A percentile compares a stretch with the other conserved stretches of the same genome.
These are phyloP conservation scores for Coriaria nepalensis DNA, from an alignment of 306 rosid genomes.

Conservation along the genomic window DNA sequence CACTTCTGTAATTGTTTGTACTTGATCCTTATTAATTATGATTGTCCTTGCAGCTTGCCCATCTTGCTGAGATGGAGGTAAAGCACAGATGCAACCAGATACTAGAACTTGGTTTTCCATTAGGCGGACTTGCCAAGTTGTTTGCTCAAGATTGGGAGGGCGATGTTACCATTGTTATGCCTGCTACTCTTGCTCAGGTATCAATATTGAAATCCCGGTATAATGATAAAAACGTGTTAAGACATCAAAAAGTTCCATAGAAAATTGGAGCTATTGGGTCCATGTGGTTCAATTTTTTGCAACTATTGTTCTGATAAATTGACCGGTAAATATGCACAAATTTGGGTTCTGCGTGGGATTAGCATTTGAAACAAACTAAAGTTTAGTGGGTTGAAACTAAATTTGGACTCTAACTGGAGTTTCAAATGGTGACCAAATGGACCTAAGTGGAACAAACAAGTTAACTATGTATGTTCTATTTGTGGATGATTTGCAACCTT, in stretches of 20 bases:
- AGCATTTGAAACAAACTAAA: too few species aligned
- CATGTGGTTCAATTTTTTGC: too few species aligned
- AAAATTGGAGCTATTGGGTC: not conserved
- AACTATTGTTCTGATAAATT: not conserved
- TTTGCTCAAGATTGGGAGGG: slow-evolving; percentile 99
- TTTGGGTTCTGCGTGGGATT: too few species aligned
- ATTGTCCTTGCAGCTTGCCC: slow-evolving; percentile 67
- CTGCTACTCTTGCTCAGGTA: slow-evolving; percentile 97
- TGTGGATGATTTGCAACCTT: not conserved
- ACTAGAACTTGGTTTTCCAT: slow-evolving; percentile 80
- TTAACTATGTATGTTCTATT: too few species aligned
- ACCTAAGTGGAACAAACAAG: too few species aligned
- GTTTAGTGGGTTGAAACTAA: too few species aligned
- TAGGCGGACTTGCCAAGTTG: slow-evolving; percentile 82
- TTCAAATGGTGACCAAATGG: too few species aligned
- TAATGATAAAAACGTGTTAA: not conserved
- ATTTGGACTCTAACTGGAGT: too few species aligned
- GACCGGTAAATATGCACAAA: too few species aligned
- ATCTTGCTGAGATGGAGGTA: slow-evolving; percentile 92
- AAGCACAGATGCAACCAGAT: slow-evolving; percentile 86
- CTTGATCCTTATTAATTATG: too few species aligned
- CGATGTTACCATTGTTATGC: slow-evolving; percentile 90
- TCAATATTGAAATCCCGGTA: not conserved
- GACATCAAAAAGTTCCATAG: not conserved
- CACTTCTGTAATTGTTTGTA: not conserved